Base-by-base conservation (phyloP, 2,329 filamentous ascomycete genomes). In the Myrmaecium sp. region DNA sequence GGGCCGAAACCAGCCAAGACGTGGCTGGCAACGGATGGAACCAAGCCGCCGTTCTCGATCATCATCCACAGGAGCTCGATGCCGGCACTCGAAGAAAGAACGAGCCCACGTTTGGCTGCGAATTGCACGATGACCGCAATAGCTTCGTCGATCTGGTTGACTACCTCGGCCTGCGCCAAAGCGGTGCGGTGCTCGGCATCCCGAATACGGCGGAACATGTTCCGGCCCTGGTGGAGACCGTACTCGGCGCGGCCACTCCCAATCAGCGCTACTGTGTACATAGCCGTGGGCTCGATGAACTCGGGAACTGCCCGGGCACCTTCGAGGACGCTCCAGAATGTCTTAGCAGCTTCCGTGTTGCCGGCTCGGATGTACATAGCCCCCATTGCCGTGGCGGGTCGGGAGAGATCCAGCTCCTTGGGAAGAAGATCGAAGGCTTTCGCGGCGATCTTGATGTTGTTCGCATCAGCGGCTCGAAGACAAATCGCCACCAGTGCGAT, bases 201-300 rank as follows among this genome's bases (percentile, higher is more conserved):
- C 32, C 79, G 74, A 39, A 94, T 82, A 33, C 78, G 74, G 44
- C 74, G 62, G 51, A 94, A 92, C 80, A 93, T 91, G 43, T 73
- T 62, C 40, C 89, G 79, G 6, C 79, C 74, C 46, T 89, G 72
- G 8, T 64, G 60, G 31, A 95, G 55, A 26, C 77, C 89, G 44
- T 86, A 80, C n/a, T 75, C 71, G 25, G 84, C 68, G 42, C 83
- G 74, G 21, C 83, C 82, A 35, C 79, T 81, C 28, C 80, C 78
- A 45, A 95, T 77, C 50, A 95, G 62, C 25, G 83, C 81, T 30
- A 92, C 71, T 9, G 79, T 72, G 43, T 86, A 93, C 82, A 94
- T 93, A 30, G 80, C 70, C 8, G 82, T 77, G 14, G 83, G 79
- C 55, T 93, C 83, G 34, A 93, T 77, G 50, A 91, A 75, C 17